Conservation (phyloP, 176 grass and related monocot species). For the Carex cristatella region DNA sequence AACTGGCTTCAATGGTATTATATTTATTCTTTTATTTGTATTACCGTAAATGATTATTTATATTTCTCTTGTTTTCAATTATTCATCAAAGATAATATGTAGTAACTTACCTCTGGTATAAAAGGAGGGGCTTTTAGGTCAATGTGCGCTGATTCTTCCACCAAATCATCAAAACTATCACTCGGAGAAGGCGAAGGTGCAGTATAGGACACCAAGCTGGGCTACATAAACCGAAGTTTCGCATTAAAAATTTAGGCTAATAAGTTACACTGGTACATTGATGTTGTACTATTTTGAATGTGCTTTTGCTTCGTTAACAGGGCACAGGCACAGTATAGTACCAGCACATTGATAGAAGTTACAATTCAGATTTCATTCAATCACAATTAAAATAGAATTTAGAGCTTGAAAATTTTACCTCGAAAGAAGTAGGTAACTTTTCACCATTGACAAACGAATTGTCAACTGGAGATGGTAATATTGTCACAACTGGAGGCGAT, state of each 20-base stretch:
- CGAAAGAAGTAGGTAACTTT: not conserved
- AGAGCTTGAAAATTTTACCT: not conserved
- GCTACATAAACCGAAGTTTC: constrained; percentile 32
- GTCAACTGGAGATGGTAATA: not conserved
- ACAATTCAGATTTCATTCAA: not conserved
- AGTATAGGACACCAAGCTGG: constrained; percentile 9
- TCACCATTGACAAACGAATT: not conserved
- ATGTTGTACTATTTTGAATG: not conserved
- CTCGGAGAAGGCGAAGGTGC: constrained; percentile 27
- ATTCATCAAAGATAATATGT: not conserved
- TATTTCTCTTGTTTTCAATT: not conserved
- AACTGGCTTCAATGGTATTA: not conserved
- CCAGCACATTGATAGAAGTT: not conserved
- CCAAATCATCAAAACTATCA: constrained; percentile 42
- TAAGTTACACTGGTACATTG: constrained; percentile 7
- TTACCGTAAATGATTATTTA: not conserved
- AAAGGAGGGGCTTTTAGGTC: constrained; percentile 23
- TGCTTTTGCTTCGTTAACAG: not conserved
- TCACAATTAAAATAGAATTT: not conserved
- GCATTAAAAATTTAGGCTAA: not conserved
- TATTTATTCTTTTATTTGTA: not conserved
- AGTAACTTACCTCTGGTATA: constrained; percentile 35
- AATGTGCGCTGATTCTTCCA: constrained; percentile 27
- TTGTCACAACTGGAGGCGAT: not conserved
- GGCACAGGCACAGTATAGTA: not conserved